phyloP scores from a whole-genome alignment of 805 yeast species.

The Kodamaea lidongshanica region DNA sequence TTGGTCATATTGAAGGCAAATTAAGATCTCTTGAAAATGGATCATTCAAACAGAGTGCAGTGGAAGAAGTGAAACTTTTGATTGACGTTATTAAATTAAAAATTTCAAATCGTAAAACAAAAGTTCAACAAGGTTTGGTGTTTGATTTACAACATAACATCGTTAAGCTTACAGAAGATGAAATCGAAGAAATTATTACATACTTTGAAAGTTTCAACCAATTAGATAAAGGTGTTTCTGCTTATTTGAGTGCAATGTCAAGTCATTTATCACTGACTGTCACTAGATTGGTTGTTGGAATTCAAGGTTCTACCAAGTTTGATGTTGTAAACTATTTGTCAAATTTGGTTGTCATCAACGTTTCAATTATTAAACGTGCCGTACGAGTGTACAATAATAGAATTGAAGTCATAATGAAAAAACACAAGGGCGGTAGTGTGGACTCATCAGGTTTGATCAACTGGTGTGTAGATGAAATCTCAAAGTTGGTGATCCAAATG shows the following conservation, averaged over 20 bases:
- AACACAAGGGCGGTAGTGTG: constrained; percentile 20
- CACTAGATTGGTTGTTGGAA: constrained; percentile 29
- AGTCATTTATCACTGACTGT: constrained; percentile 26
- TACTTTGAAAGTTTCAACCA: constrained; percentile 31
- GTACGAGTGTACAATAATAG: constrained; percentile 42
- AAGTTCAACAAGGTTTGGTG: constrained; percentile 30
- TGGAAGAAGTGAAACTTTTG: constrained; percentile 25
- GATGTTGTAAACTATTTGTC: constrained; percentile 38
- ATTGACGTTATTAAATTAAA: constrained; percentile 39
- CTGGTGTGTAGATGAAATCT: constrained; percentile 67
- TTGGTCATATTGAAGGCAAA: constrained; percentile 32
- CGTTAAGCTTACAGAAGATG: constrained; percentile 22
- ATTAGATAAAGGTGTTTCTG: constrained; percentile 30
- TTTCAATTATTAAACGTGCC: constrained; percentile 41
- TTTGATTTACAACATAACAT: constrained; percentile 35
- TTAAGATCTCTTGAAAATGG: constrained; percentile 24
- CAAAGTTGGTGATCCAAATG: constrained; percentile 51
- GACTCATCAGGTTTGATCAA: constrained; percentile 57
- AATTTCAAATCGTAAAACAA: constrained; percentile 30
- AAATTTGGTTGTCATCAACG: constrained; percentile 34
- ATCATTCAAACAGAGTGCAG: too few species aligned
- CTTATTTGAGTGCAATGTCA: constrained; percentile 31
- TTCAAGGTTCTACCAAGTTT: constrained; percentile 39
- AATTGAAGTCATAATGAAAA: constrained; percentile 21
- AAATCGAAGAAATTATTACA: constrained; percentile 29